Conservation (phyloP, 2,329 filamentous ascomycete genomes). For the Fusarium domesticum region DNA sequence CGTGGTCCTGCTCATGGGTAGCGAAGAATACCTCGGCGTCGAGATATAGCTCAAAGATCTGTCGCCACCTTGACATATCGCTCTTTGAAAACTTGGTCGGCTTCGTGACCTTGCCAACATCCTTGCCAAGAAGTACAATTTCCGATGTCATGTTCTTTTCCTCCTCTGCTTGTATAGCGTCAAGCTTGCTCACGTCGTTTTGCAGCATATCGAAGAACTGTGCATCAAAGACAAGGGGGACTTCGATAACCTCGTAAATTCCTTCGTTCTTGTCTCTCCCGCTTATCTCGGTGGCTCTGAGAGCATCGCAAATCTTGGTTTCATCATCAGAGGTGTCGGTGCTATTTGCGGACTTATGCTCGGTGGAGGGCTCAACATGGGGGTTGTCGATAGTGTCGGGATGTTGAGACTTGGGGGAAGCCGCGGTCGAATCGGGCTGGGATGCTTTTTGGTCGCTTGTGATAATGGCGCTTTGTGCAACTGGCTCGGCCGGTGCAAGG, state of each 20-base stretch:
- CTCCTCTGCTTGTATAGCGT: constrained; percentile 65
- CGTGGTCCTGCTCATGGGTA: constrained; percentile 67
- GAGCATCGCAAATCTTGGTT: not conserved
- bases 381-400: constrained; percentile 9
- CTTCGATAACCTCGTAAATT: constrained; percentile 53
- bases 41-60: constrained; percentile 78
- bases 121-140: constrained; percentile 61
- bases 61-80: constrained; percentile 73
- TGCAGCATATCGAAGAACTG: constrained; percentile 79
- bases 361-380: constrained; percentile 3
- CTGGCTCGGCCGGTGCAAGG: not conserved
- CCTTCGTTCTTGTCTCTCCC: constrained; percentile 5
- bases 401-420: too few relatives aligned
- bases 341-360: not conserved
- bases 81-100: constrained; percentile 60
- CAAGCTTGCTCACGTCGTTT: constrained; percentile 66
- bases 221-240: constrained; percentile 72
- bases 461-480: constrained; percentile 9
- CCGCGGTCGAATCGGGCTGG: too few relatives aligned
- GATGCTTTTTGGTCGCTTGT: too few relatives aligned
- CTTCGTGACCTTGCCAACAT: constrained; percentile 62
- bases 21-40: constrained; percentile 82
- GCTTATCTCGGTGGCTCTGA: not conserved
- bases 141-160: constrained; percentile 60
- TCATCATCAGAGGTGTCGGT: not conserved